Evolutionary conservation across 352 stramenopile genomes (phyloP), one percentile per base, ranked within the genome.

Genomic region (Pythium biforme): DNA sequence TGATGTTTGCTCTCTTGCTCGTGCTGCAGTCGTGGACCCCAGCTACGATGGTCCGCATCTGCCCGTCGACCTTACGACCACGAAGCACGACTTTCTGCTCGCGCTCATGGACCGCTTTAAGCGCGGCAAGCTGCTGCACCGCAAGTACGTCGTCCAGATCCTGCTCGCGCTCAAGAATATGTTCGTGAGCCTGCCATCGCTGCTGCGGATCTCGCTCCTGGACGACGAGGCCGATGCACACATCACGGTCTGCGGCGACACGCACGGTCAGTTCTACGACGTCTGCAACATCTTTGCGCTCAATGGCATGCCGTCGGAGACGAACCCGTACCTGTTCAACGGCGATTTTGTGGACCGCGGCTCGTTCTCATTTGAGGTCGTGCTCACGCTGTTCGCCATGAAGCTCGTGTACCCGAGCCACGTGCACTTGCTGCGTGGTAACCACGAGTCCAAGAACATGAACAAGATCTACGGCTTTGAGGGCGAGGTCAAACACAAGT

Each of bases 391-490:
- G 31, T 96, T 99, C 43, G 76, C 95, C 12, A 98, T 98, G 82
- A 99, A 99, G 74, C 70, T 99, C 10, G 86, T 95, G 60, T 96
- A 96, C 68, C 97, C 96, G 4, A 71, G 91, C 31, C 85, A 94
- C 56, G 86, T 99, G 31, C 94, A 98, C 69, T 74, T 99, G 68
- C 85, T 96, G 25, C 79, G 97, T 54, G 97, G 97, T 11, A 99
- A 99, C 80, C 97, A 99, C 74, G 97, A 99, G 79, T 99, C 94
- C 29, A 98, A 98, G 78, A 99, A 99, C 76, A 99, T 99, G 96
- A 99, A 99, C 84, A 98, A 99, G 72, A 99, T 99, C 54, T 99
- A 99, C 74, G 98, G 98, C 22, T 99, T 99, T 69, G 97, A 99
- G 64, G 97, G 97, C 33, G 98, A 99, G 76, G 96, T 99, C 51